Evolutionary conservation across 23 red algal genomes (phyloP).

Genomic region (Pyropia yezoensis): DNA sequence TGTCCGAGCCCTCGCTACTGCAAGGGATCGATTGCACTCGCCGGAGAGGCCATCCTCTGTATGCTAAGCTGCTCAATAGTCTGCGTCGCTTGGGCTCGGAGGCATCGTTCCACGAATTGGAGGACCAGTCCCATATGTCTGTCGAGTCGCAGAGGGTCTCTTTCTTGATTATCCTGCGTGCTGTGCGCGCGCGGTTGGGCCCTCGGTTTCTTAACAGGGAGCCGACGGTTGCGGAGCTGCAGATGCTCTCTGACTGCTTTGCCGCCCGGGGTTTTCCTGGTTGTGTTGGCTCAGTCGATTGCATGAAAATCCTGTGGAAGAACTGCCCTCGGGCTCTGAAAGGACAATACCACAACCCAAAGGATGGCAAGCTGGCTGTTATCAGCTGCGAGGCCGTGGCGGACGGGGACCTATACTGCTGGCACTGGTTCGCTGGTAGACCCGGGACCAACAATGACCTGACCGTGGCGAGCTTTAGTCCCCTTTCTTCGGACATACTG

Average conservation of each 20-base stretch:
- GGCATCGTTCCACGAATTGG: slow-evolving; percentile 1
- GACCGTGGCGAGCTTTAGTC: not conserved
- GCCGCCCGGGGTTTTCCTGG: slow-evolving; percentile 2
- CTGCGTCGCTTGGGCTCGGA: not conserved
- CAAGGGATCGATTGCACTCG: too few relatives aligned
- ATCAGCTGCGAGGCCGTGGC: too few relatives aligned
- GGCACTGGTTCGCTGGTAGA: too few relatives aligned
- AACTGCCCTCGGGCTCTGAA: slow-evolving; percentile 2
- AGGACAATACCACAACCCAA: too few relatives aligned
- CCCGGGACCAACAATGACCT: slow-evolving; percentile 14
- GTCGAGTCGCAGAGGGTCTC: not conserved
- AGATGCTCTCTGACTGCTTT: not conserved
- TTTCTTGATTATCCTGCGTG: not conserved
- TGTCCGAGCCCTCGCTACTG: too few relatives aligned
- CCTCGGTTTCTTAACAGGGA: slow-evolving; percentile 4
- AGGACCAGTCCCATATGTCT: slow-evolving; percentile 4
- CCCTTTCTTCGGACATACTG: not conserved
- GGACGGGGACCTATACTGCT: too few relatives aligned
- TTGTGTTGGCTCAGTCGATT: slow-evolving; percentile 5
- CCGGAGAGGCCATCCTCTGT: too few relatives aligned
- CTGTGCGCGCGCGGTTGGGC: not conserved
- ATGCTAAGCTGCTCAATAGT: slow-evolving; percentile 1
- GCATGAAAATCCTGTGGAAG: slow-evolving; percentile 14
- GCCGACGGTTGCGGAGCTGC: slow-evolving; percentile 3
- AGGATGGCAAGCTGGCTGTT: too few relatives aligned